Conservation (phyloP, 441 rosid genomes). For the Gossypium davidsonii region DNA sequence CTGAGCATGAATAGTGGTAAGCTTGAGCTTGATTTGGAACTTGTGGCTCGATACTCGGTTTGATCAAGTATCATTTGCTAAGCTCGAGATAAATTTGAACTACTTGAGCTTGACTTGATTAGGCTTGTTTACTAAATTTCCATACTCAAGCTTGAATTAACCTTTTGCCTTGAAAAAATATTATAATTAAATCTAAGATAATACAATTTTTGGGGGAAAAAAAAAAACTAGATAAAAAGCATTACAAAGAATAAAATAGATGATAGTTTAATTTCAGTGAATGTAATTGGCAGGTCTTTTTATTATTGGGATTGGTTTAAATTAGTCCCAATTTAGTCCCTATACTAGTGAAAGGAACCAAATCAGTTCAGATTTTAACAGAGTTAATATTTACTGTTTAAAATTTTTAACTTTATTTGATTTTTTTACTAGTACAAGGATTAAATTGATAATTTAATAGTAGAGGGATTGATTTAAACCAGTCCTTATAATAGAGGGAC, state of each 20-base stretch:
- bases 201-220: background rate
- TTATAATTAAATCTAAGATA: background rate
- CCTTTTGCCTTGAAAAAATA: background rate
- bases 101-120: background rate
- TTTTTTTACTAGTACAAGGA: background rate
- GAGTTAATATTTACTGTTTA: background rate
- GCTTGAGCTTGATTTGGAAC: background rate
- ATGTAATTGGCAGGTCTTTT: background rate
- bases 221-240: background rate
- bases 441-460: background rate
- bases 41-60: background rate
- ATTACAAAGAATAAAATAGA: background rate
- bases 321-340: background rate
- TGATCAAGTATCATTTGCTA: background rate
- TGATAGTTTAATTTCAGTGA: background rate
- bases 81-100: background rate
- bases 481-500: background rate
- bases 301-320: background rate
- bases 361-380: background rate
- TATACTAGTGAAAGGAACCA: background rate
- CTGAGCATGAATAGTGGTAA: too few relatives aligned
- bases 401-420: background rate
- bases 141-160: background rate
- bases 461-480: background rate
- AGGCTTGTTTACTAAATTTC: background rate